Conservation (phyloP, 805 yeast species). For the Komagataella phaffii region DNA sequence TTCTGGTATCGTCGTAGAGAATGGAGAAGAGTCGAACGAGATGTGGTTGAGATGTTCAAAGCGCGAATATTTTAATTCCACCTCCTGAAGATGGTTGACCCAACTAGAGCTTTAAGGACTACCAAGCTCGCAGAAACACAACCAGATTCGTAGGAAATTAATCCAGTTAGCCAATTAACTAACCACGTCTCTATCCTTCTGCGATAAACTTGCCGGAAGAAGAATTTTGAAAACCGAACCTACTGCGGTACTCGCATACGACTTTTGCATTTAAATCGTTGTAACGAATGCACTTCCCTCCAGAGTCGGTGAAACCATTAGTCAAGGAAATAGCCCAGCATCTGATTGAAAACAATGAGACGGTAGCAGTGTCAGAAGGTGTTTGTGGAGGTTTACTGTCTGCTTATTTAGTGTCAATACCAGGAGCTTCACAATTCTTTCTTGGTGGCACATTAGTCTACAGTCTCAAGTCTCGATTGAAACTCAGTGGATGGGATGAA, state of each 20-base stretch:
- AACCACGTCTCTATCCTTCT: neutral
- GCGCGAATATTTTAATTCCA: neutral
- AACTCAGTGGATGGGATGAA: constrained; percentile 67
- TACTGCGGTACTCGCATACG: neutral
- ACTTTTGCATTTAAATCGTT: neutral
- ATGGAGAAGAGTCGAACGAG: neutral
- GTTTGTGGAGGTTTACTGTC: constrained; percentile 85
- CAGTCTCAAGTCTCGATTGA: constrained; percentile 60
- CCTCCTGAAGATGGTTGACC: neutral
- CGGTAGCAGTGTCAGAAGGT: constrained; percentile 73
- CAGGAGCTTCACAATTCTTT: constrained; percentile 76
- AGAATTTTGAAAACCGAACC: neutral
- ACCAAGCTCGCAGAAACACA: neutral
- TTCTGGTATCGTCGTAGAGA: neutral
- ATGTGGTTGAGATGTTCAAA: neutral
- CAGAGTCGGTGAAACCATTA: constrained; percentile 32
- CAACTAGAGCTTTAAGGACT: no score
- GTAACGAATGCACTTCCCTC: constrained; percentile 39
- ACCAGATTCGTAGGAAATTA: neutral
- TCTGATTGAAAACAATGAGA: constrained; percentile 38
- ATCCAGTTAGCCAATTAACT: neutral
- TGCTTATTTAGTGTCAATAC: constrained; percentile 67
- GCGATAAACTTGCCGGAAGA: neutral
- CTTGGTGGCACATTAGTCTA: constrained; percentile 79
- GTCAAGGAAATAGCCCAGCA: constrained; percentile 47